Conservation (phyloP, 116 monocot species). For the Posidonia oceanica region DNA sequence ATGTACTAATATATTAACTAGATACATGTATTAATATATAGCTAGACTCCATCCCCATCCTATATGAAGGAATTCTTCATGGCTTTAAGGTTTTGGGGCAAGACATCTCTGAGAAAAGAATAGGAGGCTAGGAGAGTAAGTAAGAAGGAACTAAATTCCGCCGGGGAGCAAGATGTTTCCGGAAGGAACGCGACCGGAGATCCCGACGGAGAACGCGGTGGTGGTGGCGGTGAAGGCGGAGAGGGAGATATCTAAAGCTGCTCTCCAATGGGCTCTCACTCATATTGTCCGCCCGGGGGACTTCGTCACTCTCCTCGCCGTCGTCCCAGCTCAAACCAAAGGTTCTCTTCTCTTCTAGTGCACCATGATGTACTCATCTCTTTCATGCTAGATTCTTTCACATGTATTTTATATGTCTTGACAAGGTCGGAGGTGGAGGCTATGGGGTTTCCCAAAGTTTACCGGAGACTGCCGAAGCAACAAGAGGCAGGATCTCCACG, state of each 20-base stretch:
- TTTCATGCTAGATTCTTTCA: neutral
- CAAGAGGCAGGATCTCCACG: neutral
- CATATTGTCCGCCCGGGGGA: conserved; percentile 45
- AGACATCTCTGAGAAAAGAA: too few species aligned
- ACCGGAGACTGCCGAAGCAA: conserved; percentile 10
- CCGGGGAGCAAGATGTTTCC: neutral
- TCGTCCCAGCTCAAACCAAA: conserved; percentile 13
- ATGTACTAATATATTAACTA: too few species aligned
- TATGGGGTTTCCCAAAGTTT: conserved; percentile 35
- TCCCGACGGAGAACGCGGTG: conserved; percentile 28
- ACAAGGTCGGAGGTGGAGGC: conserved; percentile 21
- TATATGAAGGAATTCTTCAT: too few species aligned
- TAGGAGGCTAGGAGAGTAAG: too few species aligned
- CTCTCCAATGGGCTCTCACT: conserved; percentile 44
- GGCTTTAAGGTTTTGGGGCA: too few species aligned
- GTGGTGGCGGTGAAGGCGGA: conserved; percentile 43
- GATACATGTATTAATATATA: too few species aligned
- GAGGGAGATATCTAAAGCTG: conserved; percentile 40
- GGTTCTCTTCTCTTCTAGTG: neutral
- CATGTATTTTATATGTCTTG: neutral
- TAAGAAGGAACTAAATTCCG: too few species aligned
- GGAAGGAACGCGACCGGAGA: neutral
- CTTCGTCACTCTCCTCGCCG: conserved; percentile 40
- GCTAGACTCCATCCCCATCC: too few species aligned
- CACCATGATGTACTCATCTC: neutral